These are phyloP conservation scores for Lactarius sanguifluus DNA, from an alignment of 768 basidiomycete genomes.

Conservation along the genomic window DNA sequence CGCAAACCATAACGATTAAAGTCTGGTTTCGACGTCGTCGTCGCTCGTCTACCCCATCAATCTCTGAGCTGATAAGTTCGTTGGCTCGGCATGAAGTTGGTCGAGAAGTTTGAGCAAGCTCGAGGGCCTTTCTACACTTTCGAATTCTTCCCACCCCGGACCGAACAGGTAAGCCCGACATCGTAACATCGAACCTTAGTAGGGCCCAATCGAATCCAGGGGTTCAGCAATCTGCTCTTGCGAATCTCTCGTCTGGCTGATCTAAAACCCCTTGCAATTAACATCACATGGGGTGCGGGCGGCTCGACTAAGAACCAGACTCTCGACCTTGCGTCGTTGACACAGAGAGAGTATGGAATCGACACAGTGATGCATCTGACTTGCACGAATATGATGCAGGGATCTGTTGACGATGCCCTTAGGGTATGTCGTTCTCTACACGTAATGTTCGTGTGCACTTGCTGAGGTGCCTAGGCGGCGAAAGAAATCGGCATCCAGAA, in stretches of 20 bases:
- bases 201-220: conserved; percentile 45
- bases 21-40: neutral
- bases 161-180: conserved; percentile 63
- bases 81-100: conserved; percentile 59
- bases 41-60: neutral
- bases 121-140: conserved; percentile 72
- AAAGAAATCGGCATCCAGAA: conserved; percentile 83
- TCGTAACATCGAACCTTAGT: conserved; percentile 16
- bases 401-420: conserved; percentile 83
- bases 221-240: conserved; percentile 86
- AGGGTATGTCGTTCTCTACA: conserved; percentile 50
- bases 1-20: neutral
- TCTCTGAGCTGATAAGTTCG: neutral
- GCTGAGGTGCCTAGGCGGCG: conserved; percentile 51
- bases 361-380: conserved; percentile 94
- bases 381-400: conserved; percentile 94
- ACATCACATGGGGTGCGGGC: conserved; percentile 97
- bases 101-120: conserved; percentile 59
- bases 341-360: conserved; percentile 69
- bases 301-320: conserved; percentile 87
- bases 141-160: conserved; percentile 97
- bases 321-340: conserved; percentile 80
- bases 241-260: conserved; percentile 81
- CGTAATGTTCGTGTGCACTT: conserved; percentile 6
- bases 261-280: conserved; percentile 80